phyloP scores from a whole-genome alignment of 148 eudicot genomes.

The Heliosperma pusillum region DNA sequence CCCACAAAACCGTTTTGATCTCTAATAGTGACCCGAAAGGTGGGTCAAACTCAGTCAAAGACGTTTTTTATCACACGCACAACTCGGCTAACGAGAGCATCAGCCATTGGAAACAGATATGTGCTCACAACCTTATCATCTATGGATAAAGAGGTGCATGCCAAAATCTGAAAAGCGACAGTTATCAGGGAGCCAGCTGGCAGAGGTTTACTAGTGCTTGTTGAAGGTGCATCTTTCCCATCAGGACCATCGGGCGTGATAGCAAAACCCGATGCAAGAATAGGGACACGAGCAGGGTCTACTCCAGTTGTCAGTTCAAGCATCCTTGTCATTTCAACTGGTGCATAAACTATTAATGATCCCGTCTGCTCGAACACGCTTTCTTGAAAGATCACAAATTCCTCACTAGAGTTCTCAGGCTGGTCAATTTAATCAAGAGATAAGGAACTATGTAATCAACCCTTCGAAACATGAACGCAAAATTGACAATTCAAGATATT shows the following conservation, averaged over 20 bases:
- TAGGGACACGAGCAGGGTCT: conserved; percentile 26
- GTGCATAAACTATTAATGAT: conserved; percentile 36
- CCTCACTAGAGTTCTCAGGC: conserved; percentile 27
- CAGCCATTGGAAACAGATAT: conserved; percentile 17
- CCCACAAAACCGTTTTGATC: background rate
- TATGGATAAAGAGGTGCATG: background rate
- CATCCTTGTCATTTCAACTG: conserved; percentile 22
- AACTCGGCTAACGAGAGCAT: conserved; percentile 22
- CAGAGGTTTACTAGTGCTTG: conserved; percentile 8
- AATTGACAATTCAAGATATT: background rate
- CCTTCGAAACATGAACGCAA: background rate
- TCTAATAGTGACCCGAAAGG: background rate
- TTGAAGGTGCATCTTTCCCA: conserved; percentile 22
- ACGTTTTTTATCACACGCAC: conserved; percentile 28
- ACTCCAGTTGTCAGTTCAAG: conserved; percentile 18
- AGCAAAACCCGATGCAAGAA: conserved; percentile 51
- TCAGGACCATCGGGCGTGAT: conserved; percentile 30
- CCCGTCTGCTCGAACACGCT: conserved; percentile 31
- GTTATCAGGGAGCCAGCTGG: conserved; percentile 38
- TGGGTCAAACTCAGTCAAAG: conserved; percentile 5
- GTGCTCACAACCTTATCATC: conserved; percentile 16
- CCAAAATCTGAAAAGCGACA: conserved; percentile 36
- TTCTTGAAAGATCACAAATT: conserved; percentile 43
- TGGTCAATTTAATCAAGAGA: conserved; percentile 19
- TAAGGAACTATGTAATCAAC: background rate